phyloP scores from a whole-genome alignment of 2,329 filamentous ascomycete species.

The Diplodia seriata region DNA sequence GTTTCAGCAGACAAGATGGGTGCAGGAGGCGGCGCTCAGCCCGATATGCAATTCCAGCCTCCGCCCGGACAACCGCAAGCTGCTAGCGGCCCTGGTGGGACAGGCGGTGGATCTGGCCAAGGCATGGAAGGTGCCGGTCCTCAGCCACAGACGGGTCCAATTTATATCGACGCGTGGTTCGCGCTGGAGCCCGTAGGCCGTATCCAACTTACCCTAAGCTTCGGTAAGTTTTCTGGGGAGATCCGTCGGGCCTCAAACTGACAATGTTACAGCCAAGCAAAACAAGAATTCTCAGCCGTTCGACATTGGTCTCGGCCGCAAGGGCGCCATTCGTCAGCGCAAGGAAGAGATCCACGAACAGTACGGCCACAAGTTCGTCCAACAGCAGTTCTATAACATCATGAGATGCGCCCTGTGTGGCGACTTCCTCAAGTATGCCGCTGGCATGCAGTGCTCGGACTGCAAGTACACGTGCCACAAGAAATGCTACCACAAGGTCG shows the following conservation, averaged over 20 bases:
- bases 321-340: slow-evolving; percentile 94
- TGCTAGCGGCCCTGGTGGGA: slow-evolving; percentile 43
- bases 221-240: slow-evolving; percentile 58
- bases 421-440: slow-evolving; percentile 97
- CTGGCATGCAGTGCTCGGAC: slow-evolving; percentile 98
- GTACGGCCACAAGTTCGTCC: slow-evolving; percentile 98
- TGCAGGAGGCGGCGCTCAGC: slow-evolving; percentile 59
- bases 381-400: slow-evolving; percentile 99
- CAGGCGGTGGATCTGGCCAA: slow-evolving; percentile 45
- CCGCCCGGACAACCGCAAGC: slow-evolving; percentile 51
- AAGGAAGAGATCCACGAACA: slow-evolving; percentile 99
- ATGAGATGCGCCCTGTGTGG: slow-evolving; percentile 99
- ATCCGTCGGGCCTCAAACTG: slow-evolving; percentile 4
- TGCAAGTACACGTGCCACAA: slow-evolving; percentile 99
- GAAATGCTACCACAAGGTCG: slow-evolving; percentile 94
- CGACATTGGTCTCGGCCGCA: slow-evolving; percentile 89
- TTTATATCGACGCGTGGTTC: slow-evolving; percentile 91
- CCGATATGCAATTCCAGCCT: slow-evolving; percentile 62
- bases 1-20: slow-evolving; percentile 96
- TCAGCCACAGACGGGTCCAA: slow-evolving; percentile 59
- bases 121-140: slow-evolving; percentile 45
- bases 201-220: slow-evolving; percentile 89
- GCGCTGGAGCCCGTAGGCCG: slow-evolving; percentile 92
- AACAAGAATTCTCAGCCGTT: slow-evolving; percentile 81
- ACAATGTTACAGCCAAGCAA: slow-evolving; percentile 70